Evolutionary conservation across 78 protist genomes (phyloP), one percentile per base, ranked within the genome.

Genomic region (Capsaspora owczarzaki): DNA sequence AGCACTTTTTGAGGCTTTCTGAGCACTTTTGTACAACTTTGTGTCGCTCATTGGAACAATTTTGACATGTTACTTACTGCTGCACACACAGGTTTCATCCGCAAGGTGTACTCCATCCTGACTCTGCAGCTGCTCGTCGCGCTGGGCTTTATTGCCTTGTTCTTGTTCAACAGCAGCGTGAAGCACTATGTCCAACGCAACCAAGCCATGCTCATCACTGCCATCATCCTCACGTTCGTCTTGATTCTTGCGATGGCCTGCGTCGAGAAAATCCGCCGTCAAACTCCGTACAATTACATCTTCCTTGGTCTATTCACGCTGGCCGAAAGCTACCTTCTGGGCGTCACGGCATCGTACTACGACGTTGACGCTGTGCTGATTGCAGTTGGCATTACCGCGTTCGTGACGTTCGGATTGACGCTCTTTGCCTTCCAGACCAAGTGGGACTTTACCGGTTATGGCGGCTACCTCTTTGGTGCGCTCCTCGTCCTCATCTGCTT

Each of bases 381-480:
- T 6, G 81, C 81, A 27, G n/a, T 77, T 35, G 81, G 81, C 14
- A 56, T 77, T 22, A 77, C 81, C 20, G 10, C n/a, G 38, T 8
- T 19, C 38, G 25, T 77, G n/a, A n/a, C 37, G 49, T 20, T 77
- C 22, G 81, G 56, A 16, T 20, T 77, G 31, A 77, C 81, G n/a
- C n/a, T 77, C 61, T 77, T 77, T 44, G 69, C 81, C 12, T 41
- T 47, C 49, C 81, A 77, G 61, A 77, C 81, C 47, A 51, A 43
- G 38, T 49, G 25, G 19, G 81, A 77, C 44, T 56, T 77, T 70
- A 77, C 81, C 8, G 69, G 44, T 10, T 53, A 33, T n/a, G 81
- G 69, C 16, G 38, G 56, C 27, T 44, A 53, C 37, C 66, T 77
- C 61, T 77, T 44, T n/a, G 49, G 47, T 22, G 51, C 20, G n/a